phyloP scores from a whole-genome alignment of 2,329 filamentous ascomycete genomes.

The Diaporthe sp. region DNA sequence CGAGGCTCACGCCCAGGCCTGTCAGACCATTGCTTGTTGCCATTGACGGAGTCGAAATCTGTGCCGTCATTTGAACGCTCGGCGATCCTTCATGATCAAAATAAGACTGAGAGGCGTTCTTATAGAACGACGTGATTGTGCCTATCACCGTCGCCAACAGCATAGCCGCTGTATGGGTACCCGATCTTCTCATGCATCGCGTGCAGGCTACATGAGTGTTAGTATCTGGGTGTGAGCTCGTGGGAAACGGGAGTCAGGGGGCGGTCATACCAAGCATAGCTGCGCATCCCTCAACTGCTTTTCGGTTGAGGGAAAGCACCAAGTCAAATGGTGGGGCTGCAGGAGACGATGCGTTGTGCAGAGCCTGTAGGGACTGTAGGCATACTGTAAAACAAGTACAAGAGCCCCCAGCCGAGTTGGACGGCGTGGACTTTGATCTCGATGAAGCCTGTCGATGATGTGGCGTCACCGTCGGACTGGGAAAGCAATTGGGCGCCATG shows the following conservation, averaged over 20 bases:
- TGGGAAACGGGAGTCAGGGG: no score
- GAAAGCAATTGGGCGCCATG: slow-evolving; percentile 55
- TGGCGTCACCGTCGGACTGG: slow-evolving; percentile 56
- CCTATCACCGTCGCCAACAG: slow-evolving; percentile 64
- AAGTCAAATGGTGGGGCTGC: slow-evolving; percentile 58
- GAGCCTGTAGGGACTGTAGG: slow-evolving; percentile 60
- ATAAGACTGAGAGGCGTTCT: slow-evolving; percentile 55
- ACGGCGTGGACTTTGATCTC: slow-evolving; percentile 47
- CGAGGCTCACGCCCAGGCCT: slow-evolving; percentile 57
- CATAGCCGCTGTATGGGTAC: slow-evolving; percentile 61
- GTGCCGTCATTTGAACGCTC: slow-evolving; percentile 37
- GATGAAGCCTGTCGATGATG: slow-evolving; percentile 49
- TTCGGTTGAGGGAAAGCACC: slow-evolving; percentile 60
- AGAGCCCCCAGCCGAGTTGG: slow-evolving; percentile 46
- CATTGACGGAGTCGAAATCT: slow-evolving; percentile 36
- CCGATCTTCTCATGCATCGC: slow-evolving; percentile 59
- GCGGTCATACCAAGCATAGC: slow-evolving; percentile 54
- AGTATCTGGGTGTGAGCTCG: neutral
- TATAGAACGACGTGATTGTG: slow-evolving; percentile 63
- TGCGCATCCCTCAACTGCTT: slow-evolving; percentile 63
- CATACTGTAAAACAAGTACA: slow-evolving; percentile 63
- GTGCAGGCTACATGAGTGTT: slow-evolving; percentile 49
- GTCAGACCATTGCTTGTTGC: slow-evolving; percentile 17
- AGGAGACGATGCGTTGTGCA: slow-evolving; percentile 60
- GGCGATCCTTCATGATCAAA: slow-evolving; percentile 51